These are phyloP conservation scores for Choanephora cucurbitarum DNA, from an alignment of 371 early-diverging fungal species.

Conservation along the genomic window DNA sequence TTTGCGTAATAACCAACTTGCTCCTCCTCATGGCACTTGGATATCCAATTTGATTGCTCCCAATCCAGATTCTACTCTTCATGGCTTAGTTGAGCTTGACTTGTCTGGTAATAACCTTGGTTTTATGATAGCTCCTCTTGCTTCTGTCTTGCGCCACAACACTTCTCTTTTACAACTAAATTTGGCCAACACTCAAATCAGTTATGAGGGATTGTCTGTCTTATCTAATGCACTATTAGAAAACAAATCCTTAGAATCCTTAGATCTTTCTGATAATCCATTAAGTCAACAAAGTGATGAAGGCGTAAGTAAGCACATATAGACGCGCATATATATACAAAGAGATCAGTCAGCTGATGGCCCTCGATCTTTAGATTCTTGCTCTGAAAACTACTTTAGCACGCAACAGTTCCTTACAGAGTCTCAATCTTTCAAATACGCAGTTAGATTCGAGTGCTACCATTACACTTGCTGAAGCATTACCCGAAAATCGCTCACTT, in stretches of 20 bases:
- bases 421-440: slow-evolving; percentile 63
- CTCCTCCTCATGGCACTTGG: slow-evolving; percentile 24
- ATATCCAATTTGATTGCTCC: slow-evolving; percentile 47
- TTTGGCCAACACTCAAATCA: slow-evolving; percentile 58
- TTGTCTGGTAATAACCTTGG: slow-evolving; percentile 55
- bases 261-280: slow-evolving; percentile 55
- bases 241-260: slow-evolving; percentile 27
- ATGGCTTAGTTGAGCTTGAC: slow-evolving; percentile 58
- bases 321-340: no score
- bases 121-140: slow-evolving; percentile 49
- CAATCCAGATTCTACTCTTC: slow-evolving; percentile 58
- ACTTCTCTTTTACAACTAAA: slow-evolving; percentile 45
- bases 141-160: slow-evolving; percentile 55
- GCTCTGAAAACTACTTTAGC: slow-evolving; percentile 64
- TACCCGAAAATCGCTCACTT: slow-evolving; percentile 70
- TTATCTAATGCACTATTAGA: slow-evolving; percentile 63
- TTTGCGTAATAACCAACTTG: slow-evolving; percentile 54
- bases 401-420: slow-evolving; percentile 62
- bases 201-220: slow-evolving; percentile 43
- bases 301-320: slow-evolving; percentile 47
- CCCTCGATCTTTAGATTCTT: slow-evolving; percentile 49
- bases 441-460: slow-evolving; percentile 67
- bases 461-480: slow-evolving; percentile 76
- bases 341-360: slow-evolving; percentile 1
- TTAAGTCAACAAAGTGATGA: slow-evolving; percentile 41